phyloP scores from a whole-genome alignment of 495 filamentous ascomycete genomes.

The Saxispiralis lemnorum region DNA sequence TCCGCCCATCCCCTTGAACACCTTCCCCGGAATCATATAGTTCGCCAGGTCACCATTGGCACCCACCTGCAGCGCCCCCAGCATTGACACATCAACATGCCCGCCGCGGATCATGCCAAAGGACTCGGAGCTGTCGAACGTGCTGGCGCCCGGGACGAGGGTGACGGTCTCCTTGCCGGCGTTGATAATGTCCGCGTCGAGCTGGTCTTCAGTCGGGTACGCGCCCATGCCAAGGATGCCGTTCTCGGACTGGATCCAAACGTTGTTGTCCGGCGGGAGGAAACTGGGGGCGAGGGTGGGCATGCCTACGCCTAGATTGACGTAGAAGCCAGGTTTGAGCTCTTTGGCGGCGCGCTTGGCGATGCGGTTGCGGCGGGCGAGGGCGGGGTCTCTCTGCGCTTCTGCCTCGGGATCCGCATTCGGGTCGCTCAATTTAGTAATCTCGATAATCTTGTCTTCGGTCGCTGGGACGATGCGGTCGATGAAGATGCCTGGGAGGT shows the following conservation, averaged over 20 bases:
- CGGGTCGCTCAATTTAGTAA: constrained; percentile 30
- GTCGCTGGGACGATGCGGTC: constrained; percentile 44
- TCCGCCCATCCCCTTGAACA: constrained; percentile 45
- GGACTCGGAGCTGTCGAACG: constrained; percentile 41
- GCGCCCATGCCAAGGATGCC: constrained; percentile 45
- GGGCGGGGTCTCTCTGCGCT: constrained; percentile 20
- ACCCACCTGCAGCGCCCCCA: constrained; percentile 42
- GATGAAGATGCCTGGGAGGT: constrained; percentile 47
- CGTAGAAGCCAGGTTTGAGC: constrained; percentile 45
- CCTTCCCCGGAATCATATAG: constrained; percentile 46
- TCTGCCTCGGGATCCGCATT: constrained; percentile 13
- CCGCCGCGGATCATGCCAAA: constrained; percentile 47
- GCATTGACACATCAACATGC: constrained; percentile 41
- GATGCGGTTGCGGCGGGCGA: constrained; percentile 36
- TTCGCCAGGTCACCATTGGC: constrained; percentile 42
- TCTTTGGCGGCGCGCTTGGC: constrained; percentile 43
- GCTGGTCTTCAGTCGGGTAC: constrained; percentile 35
- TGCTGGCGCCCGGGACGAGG: constrained; percentile 35
- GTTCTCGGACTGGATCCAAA: constrained; percentile 45
- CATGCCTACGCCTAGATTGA: constrained; percentile 49
- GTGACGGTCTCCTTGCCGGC: constrained; percentile 47
- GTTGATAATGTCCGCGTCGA: constrained; percentile 45
- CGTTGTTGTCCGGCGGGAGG: constrained; percentile 30
- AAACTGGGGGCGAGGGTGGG: constrained; percentile 44
- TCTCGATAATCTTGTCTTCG: constrained; percentile 37